phyloP scores from a whole-genome alignment of 2,329 filamentous ascomycete genomes.

The Meredithiella fracta region DNA sequence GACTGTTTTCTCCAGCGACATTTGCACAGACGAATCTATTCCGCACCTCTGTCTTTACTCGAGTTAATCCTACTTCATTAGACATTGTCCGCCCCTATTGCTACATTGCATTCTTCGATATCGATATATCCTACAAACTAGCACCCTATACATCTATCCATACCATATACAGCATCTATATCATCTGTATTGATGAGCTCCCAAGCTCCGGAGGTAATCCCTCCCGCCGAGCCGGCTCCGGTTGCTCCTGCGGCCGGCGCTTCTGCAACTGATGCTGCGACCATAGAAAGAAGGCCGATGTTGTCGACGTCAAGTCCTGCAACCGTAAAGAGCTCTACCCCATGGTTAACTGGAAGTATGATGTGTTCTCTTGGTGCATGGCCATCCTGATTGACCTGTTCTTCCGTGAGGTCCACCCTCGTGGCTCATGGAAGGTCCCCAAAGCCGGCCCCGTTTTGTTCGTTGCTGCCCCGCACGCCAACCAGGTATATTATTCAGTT shows the following conservation, averaged over 20 bases:
- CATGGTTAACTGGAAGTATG: conserved; percentile 61
- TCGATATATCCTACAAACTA: neutral
- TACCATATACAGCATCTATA: too few species aligned
- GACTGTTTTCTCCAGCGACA: neutral
- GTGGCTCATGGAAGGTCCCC: conserved; percentile 89
- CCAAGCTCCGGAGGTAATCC: neutral
- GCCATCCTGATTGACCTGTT: conserved; percentile 85
- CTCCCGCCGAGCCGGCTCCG: neutral
- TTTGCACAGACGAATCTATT: neutral
- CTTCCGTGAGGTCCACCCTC: conserved; percentile 92
- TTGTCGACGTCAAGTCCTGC: neutral
- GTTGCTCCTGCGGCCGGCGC: neutral
- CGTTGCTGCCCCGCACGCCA: conserved; percentile 91
- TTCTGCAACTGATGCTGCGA: too few species aligned
- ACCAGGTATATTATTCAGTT: conserved; percentile 47
- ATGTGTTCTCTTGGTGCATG: conserved; percentile 60
- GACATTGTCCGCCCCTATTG: neutral
- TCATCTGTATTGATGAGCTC: neutral
- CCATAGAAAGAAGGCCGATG: neutral
- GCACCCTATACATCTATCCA: neutral
- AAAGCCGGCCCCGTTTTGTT: conserved; percentile 79
- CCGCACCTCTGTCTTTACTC: neutral
- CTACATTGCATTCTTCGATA: too few species aligned
- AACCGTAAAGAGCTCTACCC: conserved; percentile 41
- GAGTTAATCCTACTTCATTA: neutral